These are phyloP conservation scores for Salix arbutifolia DNA, from an alignment of 345 rosid species.

Conservation along the genomic window DNA sequence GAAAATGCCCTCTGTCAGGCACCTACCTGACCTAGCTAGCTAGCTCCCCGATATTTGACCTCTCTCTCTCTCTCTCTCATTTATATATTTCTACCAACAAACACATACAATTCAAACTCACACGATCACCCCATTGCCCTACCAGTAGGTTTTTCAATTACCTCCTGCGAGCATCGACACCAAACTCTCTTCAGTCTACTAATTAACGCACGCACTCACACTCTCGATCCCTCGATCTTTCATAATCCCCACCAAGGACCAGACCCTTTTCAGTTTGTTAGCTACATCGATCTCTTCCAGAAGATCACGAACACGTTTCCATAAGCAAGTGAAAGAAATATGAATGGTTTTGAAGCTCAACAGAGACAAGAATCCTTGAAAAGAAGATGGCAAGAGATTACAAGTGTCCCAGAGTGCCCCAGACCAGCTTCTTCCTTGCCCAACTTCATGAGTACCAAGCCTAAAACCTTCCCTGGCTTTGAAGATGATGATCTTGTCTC, in stretches of 20 bases:
- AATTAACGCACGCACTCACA: not conserved
- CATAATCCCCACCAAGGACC: slow-evolving; percentile 17
- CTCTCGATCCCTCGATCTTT: slow-evolving; percentile 10
- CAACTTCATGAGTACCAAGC: slow-evolving; percentile 19
- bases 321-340: slow-evolving; percentile 3
- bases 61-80: not conserved
- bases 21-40: slow-evolving; percentile 8
- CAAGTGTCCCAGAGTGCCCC: slow-evolving; percentile 7
- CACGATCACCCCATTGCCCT: not conserved
- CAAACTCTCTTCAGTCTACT: not conserved
- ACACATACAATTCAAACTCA: not conserved
- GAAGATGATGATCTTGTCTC: slow-evolving; percentile 64
- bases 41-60: slow-evolving; percentile 30
- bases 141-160: not conserved
- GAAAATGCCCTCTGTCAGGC: slow-evolving; percentile 1
- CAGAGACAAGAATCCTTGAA: slow-evolving; percentile 46
- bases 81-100: not conserved
- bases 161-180: slow-evolving; percentile 8
- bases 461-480: slow-evolving; percentile 34
- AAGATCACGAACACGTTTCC: not conserved
- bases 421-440: slow-evolving; percentile 29
- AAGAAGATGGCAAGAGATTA: slow-evolving; percentile 45
- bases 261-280: slow-evolving; percentile 28
- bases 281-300: not conserved
- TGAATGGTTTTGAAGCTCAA: slow-evolving; percentile 46